Conservation (phyloP, 306 rosid genomes). For the Mimosa pudica region DNA sequence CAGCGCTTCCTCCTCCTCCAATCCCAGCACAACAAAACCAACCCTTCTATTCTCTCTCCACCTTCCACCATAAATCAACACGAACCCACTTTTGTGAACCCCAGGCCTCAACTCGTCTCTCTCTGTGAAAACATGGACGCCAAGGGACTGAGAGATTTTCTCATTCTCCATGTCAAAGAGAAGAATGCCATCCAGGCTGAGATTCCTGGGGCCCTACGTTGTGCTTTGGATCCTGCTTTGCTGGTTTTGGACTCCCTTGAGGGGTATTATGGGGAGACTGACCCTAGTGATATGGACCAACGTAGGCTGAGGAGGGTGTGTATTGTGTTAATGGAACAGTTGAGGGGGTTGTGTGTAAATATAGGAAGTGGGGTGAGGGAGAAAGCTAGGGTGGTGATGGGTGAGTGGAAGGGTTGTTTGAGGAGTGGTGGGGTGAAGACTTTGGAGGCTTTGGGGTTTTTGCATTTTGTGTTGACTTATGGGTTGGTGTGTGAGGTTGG, state of each 20-base stretch:
- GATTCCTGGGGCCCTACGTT: conserved; percentile 51
- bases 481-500: conserved; percentile 54
- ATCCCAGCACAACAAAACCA: conserved; percentile 18
- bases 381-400: conserved; percentile 54
- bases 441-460: conserved; percentile 55
- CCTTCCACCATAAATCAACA: too few species aligned
- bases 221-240: conserved; percentile 54
- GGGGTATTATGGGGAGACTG: conserved; percentile 44
- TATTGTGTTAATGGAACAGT: conserved; percentile 53
- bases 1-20: conserved; percentile 60
- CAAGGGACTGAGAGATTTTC: conserved; percentile 57
- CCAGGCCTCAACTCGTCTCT: conserved; percentile 43
- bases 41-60: too few species aligned
- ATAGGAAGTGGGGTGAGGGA: conserved; percentile 48
- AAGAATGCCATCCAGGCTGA: conserved; percentile 39
- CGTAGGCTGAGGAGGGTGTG: conserved; percentile 49
- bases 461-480: conserved; percentile 63
- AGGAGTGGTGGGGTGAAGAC: conserved; percentile 35
- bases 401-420: conserved; percentile 55
- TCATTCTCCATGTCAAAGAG: conserved; percentile 44
- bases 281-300: conserved; percentile 37
- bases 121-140: conserved; percentile 69
- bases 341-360: conserved; percentile 43
- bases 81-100: conserved; percentile 3
- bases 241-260: conserved; percentile 67